Conservation (phyloP, 2,329 filamentous ascomycete species). For the Xylariales sp. region DNA sequence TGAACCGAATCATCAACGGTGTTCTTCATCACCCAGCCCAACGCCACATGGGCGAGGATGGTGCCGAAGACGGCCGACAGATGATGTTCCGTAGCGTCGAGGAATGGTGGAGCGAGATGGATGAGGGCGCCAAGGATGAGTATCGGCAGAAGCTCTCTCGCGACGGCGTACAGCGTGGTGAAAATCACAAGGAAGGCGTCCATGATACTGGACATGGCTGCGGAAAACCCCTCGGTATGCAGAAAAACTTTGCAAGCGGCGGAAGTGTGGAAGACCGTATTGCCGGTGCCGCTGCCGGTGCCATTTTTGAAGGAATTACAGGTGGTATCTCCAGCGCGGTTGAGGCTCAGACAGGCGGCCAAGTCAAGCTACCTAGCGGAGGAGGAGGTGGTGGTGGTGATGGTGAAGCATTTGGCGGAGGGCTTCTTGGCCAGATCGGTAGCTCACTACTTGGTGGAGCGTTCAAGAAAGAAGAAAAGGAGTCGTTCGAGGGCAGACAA, state of each 20-base stretch:
- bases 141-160: conserved; percentile 82
- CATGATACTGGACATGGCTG: conserved; percentile 88
- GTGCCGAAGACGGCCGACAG: conserved; percentile 75
- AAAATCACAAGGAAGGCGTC: conserved; percentile 89
- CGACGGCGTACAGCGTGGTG: conserved; percentile 78
- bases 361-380: conserved; percentile 42
- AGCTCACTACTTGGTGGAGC: conserved; percentile 73
- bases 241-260: conserved; percentile 67
- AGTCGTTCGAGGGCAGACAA: conserved; percentile 63
- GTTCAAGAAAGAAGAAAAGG: conserved; percentile 66
- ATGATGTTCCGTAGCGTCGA: conserved; percentile 84
- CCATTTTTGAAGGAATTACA: conserved; percentile 68
- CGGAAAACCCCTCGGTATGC: conserved; percentile 80
- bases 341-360: conserved; percentile 58
- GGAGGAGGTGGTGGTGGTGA: conserved; percentile 16
- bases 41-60: conserved; percentile 75
- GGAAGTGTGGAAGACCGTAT: conserved; percentile 67
- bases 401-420: conserved; percentile 72
- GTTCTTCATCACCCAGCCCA: conserved; percentile 91
- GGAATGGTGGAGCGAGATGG: conserved; percentile 82
- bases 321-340: conserved; percentile 62
- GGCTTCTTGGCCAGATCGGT: conserved; percentile 76
- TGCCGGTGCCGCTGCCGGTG: conserved; percentile 65
- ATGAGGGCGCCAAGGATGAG: conserved; percentile 69
- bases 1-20: conserved; percentile 82